Percentiles rank a stretch among this genome's conserved stretches.
Evolutionary conservation across 257 asterid genomes (phyloP).

Genomic region (Echites panduratus): DNA sequence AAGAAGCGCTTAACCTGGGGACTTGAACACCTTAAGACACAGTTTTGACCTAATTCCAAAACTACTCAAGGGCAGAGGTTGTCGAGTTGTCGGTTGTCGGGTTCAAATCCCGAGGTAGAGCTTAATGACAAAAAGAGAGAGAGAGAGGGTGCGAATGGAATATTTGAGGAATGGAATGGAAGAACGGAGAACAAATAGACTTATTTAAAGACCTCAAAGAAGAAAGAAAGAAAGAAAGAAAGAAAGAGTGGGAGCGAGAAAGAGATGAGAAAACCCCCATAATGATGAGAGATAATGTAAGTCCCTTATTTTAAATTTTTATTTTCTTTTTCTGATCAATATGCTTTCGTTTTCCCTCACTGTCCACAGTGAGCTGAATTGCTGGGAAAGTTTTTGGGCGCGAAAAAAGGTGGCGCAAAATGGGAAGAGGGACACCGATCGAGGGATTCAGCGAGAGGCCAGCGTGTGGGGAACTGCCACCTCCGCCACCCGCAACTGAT

Average conservation of each 20-base stretch:
- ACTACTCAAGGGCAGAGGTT: constrained; percentile 24
- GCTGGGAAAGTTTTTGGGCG: constrained; percentile 55
- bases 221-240: not conserved
- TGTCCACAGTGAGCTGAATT: constrained; percentile 47
- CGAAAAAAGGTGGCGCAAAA: constrained; percentile 46
- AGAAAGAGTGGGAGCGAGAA: not conserved
- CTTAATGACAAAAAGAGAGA: constrained; percentile 15
- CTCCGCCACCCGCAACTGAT: constrained; percentile 61
- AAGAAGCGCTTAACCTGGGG: constrained; percentile 42
- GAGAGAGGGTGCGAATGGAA: constrained; percentile 12
- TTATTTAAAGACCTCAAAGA: constrained; percentile 28
- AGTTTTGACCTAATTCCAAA: not conserved
- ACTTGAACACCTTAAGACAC: constrained; percentile 29
- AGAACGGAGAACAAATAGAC: constrained; percentile 22
- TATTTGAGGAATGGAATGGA: constrained; percentile 35
- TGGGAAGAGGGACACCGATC: constrained; percentile 24
- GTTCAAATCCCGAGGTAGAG: constrained; percentile 36
- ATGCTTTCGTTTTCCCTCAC: constrained; percentile 31
- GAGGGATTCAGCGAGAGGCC: constrained; percentile 14
- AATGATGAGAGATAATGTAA: constrained; percentile 45
- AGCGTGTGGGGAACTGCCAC: constrained; percentile 39
- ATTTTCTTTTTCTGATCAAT: constrained; percentile 3
- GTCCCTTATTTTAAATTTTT: constrained; percentile 6
- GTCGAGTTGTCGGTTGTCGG: constrained; percentile 20
- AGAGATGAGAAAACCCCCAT: constrained; percentile 37